Evolutionary conservation across 2,329 filamentous ascomycete species (phyloP).

Genomic region (Neospermospora avenae): DNA sequence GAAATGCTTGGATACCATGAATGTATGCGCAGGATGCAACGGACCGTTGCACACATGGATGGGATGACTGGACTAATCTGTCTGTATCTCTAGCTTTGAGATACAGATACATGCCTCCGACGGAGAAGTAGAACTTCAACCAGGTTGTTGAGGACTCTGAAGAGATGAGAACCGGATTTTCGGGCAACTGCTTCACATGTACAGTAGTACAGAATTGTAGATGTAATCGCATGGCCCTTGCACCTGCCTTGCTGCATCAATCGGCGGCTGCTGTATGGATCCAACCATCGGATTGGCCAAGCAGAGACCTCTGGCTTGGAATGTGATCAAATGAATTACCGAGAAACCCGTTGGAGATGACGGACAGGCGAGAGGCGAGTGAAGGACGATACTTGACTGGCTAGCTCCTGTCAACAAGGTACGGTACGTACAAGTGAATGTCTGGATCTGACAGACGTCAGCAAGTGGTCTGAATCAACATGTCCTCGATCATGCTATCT

Average conservation of each 20-base stretch:
- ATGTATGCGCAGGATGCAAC: conserved; percentile 11
- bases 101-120: neutral
- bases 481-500: too few relatives aligned
- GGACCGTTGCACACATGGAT: conserved; percentile 9
- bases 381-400: neutral
- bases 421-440: neutral
- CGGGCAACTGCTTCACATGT: neutral
- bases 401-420: neutral
- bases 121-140: neutral
- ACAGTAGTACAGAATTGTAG: neutral
- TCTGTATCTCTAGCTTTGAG: neutral
- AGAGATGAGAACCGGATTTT: neutral
- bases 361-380: neutral
- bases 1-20: conserved; percentile 12
- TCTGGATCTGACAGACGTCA: neutral
- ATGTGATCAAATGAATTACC: conserved; percentile 13
- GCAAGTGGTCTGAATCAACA: too few relatives aligned
- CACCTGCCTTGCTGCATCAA: conserved; percentile 13
- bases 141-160: neutral
- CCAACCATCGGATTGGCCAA: neutral
- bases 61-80: conserved; percentile 7
- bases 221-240: conserved; percentile 11
- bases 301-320: neutral
- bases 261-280: conserved; percentile 7
- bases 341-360: conserved; percentile 9